Evolutionary conservation across 164 flowering plant genomes (phyloP), one percentile per base, ranked within the genome.

Genomic region (Warburgia ugandensis): DNA sequence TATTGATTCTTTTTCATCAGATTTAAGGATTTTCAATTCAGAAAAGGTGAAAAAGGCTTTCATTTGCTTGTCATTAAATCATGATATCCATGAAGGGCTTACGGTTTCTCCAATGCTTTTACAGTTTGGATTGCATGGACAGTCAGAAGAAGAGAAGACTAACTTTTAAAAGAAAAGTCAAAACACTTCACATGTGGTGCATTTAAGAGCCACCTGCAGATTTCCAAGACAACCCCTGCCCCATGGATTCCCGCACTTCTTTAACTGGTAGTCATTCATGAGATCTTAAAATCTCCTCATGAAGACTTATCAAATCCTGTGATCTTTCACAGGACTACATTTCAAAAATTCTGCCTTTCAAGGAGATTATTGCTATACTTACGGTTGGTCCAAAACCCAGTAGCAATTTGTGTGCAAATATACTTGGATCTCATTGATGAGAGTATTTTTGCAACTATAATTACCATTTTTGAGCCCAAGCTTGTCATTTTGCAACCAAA

Each of bases 111-210:
- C 29, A 42, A 50, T 59, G 52, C 54, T 57, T 69, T 63, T 61
- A 60, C 63, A 57, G 68, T 25, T 52, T 30, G 55, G 50, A 28
- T 17, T 61, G 20, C 13, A 50, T 56, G 47, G 23, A 32, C 51
- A 14, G 43, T 19, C 40, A 21, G 26, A 1, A 23, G 20, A 23
- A 37, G 17, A 16, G 2, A 3, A 37, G 41, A 14, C 41, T 37
- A 37, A 37, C 17, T 20, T 37, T 16, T 37, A 37, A 37, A 37
- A 48, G 28, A 9, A 36, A 29, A 32, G 36, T 29, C 47, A n/a
- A 52, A 63, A 31, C 48, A 43, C 27, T 44, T 59, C 69, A 67
- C 77, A 70, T 70, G 77, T 23, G 52, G 19, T 47, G 62, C 67
- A 63, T 64, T 70, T 53, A 69, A 50, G 45, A 22, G 50, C 49